Evolutionary conservation across 2,329 filamentous ascomycete genomes (phyloP).

Genomic region (Coleophoma crateriformis): DNA sequence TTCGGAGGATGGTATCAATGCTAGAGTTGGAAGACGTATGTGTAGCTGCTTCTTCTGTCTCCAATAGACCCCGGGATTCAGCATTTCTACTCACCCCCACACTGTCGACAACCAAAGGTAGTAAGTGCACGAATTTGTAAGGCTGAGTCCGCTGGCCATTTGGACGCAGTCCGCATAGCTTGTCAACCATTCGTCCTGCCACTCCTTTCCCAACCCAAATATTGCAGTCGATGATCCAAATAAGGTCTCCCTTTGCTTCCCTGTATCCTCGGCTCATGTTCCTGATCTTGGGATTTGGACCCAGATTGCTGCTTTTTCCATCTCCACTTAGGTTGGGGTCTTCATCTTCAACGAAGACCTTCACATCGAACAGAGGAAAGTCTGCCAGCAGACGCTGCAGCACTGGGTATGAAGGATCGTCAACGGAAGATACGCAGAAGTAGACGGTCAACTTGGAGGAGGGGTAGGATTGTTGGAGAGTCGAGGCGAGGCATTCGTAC

Average conservation of each 20-base stretch:
- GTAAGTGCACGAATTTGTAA: conserved; percentile 92
- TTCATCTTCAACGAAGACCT: conserved; percentile 74
- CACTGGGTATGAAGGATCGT: conserved; percentile 72
- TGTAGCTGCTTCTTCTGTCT: neutral
- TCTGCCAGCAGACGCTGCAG: conserved; percentile 67
- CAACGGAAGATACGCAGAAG: conserved; percentile 71
- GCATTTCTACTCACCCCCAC: conserved; percentile 31
- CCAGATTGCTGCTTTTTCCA: conserved; percentile 53
- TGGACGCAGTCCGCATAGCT: conserved; percentile 63
- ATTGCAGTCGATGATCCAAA: conserved; percentile 97
- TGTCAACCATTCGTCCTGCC: conserved; percentile 83
- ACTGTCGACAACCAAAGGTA: conserved; percentile 83
- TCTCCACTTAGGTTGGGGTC: conserved; percentile 62
- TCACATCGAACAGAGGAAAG: conserved; percentile 66
- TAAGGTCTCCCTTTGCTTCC: conserved; percentile 78
- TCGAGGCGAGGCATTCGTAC: conserved; percentile 87
- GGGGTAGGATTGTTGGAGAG: conserved; percentile 79
- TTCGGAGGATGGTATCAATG: conserved; percentile 16
- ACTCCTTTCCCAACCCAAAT: conserved; percentile 82
- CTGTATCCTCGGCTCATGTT: conserved; percentile 93
- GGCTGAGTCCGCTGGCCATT: conserved; percentile 44
- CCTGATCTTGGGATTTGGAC: conserved; percentile 96
- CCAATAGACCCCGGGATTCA: conserved; percentile 18
- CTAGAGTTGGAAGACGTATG: conserved; percentile 24
- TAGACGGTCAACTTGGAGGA: conserved; percentile 68